Conservation (phyloP, 495 filamentous ascomycete species). For the Neurospora tetraspora region DNA sequence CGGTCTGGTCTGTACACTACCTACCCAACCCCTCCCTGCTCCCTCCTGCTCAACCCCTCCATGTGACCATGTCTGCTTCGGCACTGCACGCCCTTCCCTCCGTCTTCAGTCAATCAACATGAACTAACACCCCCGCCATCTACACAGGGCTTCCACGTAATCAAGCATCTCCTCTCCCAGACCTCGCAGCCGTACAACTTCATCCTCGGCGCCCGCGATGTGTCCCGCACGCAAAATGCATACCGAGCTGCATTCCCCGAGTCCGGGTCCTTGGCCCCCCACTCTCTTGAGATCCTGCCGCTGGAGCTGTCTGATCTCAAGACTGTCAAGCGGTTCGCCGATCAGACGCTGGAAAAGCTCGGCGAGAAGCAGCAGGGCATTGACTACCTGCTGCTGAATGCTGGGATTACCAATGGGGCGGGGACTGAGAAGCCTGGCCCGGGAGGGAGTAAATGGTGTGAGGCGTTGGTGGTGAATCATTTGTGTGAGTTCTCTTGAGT, state of each 20-base stretch:
- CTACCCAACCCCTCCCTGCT: background rate
- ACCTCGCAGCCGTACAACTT: constrained; percentile 27
- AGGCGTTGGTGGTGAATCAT: constrained; percentile 33
- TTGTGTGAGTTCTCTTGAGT: constrained; percentile 20
- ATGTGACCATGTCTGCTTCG: background rate
- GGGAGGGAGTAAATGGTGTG: constrained; percentile 28
- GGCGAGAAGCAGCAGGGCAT: constrained; percentile 17
- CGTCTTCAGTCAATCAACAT: background rate
- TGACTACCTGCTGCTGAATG: constrained; percentile 35
- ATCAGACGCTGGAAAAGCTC: constrained; percentile 22
- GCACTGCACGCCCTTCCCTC: background rate
- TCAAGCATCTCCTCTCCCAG: constrained; percentile 31
- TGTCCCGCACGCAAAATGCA: constrained; percentile 21
- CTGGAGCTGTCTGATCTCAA: constrained; percentile 30
- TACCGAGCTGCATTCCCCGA: constrained; percentile 27
- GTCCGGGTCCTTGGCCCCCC: constrained; percentile 8
- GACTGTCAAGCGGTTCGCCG: constrained; percentile 27
- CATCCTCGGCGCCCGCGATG: constrained; percentile 34
- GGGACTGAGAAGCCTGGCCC: constrained; percentile 16
- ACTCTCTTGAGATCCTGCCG: constrained; percentile 31
- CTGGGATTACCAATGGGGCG: constrained; percentile 17
- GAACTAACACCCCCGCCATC: background rate
- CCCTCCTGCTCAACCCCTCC: background rate
- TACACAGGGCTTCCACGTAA: constrained; percentile 32
- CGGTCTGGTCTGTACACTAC: constrained; percentile 25